These are phyloP conservation scores for Plenodomus lindquistii DNA, from an alignment of 2,329 filamentous ascomycete genomes.

Conservation along the genomic window DNA sequence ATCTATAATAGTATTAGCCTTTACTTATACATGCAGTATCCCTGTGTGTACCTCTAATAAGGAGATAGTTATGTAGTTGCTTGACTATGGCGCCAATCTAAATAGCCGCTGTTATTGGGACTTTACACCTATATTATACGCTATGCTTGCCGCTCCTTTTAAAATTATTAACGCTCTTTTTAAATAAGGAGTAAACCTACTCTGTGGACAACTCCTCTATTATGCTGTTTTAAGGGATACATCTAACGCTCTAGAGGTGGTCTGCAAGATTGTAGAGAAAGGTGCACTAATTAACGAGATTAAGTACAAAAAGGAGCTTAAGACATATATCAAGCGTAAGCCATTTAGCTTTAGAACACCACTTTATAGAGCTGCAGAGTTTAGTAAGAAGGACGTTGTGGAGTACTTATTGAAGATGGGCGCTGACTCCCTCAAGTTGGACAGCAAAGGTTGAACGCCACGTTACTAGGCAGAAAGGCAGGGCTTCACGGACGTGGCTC, in stretches of 20 bases:
- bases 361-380: conserved; percentile 12
- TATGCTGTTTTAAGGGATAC: conserved; percentile 7
- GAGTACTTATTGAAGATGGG: conserved; percentile 11
- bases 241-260: conserved; percentile 7
- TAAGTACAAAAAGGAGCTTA: conserved; percentile 9
- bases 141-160: conserved; percentile 7
- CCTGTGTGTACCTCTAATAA: conserved; percentile 4
- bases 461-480: neutral
- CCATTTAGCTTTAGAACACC: conserved; percentile 11
- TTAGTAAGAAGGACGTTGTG: conserved; percentile 8
- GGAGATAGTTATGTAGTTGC: conserved; percentile 9
- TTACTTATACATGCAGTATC: neutral
- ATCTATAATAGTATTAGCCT: too few species aligned
- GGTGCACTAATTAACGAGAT: conserved; percentile 10
- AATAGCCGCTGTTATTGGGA: conserved; percentile 9
- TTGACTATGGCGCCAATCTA: conserved; percentile 9
- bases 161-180: conserved; percentile 7
- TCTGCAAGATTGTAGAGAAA: conserved; percentile 7
- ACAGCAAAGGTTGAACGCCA: conserved; percentile 8
- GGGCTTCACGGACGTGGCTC: too few species aligned
- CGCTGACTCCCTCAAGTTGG: conserved; percentile 5
- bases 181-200: conserved; percentile 2
- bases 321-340: conserved; percentile 2
- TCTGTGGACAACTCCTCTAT: conserved; percentile 12
- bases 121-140: conserved; percentile 4